Evolutionary conservation across 106 monocot species (phyloP), one percentile per base, ranked within the genome.

Genomic region (Iris macrosiphon): DNA sequence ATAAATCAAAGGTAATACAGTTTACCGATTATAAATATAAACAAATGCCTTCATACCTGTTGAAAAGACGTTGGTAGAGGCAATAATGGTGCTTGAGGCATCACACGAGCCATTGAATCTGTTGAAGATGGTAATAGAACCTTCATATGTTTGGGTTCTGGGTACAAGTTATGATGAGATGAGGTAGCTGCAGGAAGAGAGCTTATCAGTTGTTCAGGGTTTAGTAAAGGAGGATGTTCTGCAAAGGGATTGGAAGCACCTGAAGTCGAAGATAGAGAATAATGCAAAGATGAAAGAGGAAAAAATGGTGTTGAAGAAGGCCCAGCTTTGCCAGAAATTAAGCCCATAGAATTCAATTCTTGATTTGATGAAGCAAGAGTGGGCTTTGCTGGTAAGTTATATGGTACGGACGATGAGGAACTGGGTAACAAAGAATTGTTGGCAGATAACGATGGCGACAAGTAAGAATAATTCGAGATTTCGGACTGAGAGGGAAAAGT

Each of bases 1-100:
- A n/a, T n/a, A n/a, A n/a, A n/a, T n/a, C n/a, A n/a, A n/a, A n/a
- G n/a, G n/a, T n/a, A n/a, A n/a, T n/a, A n/a, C n/a, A n/a, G n/a
- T n/a, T n/a, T n/a, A n/a, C n/a, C n/a, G n/a, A n/a, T n/a, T n/a
- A n/a, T n/a, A n/a, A n/a, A n/a, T n/a, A n/a, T n/a, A n/a, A n/a
- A n/a, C n/a, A n/a, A 16, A 28, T 17, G 42, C 29, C 2, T 20
- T 17, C 26, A 42, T 59, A 59, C 40, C 58, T 26, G 20, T n/a
- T 17, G 4, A n/a, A 17, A 37, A 33, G 63, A 42, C 15, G 22
- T 40, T 37, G 80, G 80, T 34, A 64, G 41, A 47, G 73, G 73
- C 45, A 79, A 61, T 51, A 80, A 58, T 34, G 80, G 75, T 59
- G 70, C 80, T 40, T 62, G 65, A 45, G 49, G 42, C 31, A 54